Evolutionary conservation across 2,329 filamentous ascomycete genomes (phyloP).

Genomic region (Chaetomiaceae sp.): DNA sequence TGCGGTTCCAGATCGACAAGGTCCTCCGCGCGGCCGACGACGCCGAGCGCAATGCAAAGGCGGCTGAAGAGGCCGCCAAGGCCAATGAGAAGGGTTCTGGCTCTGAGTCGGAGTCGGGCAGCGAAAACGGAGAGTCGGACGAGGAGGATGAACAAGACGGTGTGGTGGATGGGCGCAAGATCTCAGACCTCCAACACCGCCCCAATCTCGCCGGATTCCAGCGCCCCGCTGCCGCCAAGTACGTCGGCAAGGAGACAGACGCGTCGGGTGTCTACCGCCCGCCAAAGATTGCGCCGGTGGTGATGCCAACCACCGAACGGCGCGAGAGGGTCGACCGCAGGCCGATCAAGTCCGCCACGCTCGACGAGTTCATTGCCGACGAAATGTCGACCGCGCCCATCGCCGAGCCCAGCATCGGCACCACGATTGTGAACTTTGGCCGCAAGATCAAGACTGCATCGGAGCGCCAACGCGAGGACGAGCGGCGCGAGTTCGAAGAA

Average conservation of each 20-base stretch:
- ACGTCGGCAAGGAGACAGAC: slow-evolving; percentile 33
- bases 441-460: slow-evolving; percentile 71
- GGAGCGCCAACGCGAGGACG: slow-evolving; percentile 71
- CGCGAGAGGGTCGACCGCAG: slow-evolving; percentile 58
- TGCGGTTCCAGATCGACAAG: slow-evolving; percentile 95
- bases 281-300: slow-evolving; percentile 78
- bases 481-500: slow-evolving; percentile 85
- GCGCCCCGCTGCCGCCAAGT: slow-evolving; percentile 30
- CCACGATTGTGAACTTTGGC: slow-evolving; percentile 75
- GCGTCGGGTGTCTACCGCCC: slow-evolving; percentile 77
- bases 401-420: slow-evolving; percentile 86
- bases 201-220: slow-evolving; percentile 37
- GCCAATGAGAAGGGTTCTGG: slow-evolving; percentile 25
- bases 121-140: slow-evolving; percentile 23
- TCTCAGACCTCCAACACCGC: slow-evolving; percentile 32
- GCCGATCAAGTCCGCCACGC: slow-evolving; percentile 69
- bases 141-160: slow-evolving; percentile 31
- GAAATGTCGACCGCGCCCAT: slow-evolving; percentile 79
- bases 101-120: slow-evolving; percentile 31
- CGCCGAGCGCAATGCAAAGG: slow-evolving; percentile 46
- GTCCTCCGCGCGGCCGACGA: slow-evolving; percentile 84
- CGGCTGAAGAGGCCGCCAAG: slow-evolving; percentile 32
- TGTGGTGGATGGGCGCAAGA: slow-evolving; percentile 21
- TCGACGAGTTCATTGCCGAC: slow-evolving; percentile 86
- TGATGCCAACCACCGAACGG: slow-evolving; percentile 68